phyloP scores from a whole-genome alignment of 2,329 filamentous ascomycete genomes.

The Pseudogymnoascus sp. region DNA sequence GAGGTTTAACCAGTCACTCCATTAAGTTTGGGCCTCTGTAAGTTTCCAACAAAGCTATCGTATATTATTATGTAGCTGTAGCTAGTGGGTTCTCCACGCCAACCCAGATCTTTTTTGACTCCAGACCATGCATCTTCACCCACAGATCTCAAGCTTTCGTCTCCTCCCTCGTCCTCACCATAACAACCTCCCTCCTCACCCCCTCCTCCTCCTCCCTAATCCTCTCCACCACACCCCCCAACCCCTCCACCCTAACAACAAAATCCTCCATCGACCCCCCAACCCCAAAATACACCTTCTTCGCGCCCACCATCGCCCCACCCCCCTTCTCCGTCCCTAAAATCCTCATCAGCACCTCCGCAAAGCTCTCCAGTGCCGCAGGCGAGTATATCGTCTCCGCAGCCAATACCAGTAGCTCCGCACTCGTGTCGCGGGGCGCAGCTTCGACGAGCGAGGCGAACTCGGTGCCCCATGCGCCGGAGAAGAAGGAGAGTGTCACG shows the following conservation, averaged over 20 bases:
- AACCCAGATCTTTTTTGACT: background rate
- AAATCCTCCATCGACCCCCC: conserved; percentile 76
- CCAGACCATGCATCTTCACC: background rate
- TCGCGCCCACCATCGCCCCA: conserved; percentile 60
- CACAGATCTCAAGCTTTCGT: background rate
- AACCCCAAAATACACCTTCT: conserved; percentile 77
- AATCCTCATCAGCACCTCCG: conserved; percentile 54
- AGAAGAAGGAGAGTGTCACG: conserved; percentile 59
- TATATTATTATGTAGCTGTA: background rate
- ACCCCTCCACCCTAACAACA: conserved; percentile 41
- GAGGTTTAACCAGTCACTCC: background rate
- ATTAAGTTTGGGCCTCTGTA: background rate
- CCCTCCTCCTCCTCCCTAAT: conserved; percentile 53
- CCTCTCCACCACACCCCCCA: conserved; percentile 41
- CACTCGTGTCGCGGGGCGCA: conserved; percentile 23
- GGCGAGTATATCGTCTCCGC: conserved; percentile 82
- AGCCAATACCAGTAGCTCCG: conserved; percentile 49
- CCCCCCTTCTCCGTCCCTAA: conserved; percentile 42
- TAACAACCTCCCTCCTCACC: conserved; percentile 53
- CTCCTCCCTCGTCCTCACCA: conserved; percentile 16
- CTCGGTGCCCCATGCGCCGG: conserved; percentile 63
- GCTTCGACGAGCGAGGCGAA: conserved; percentile 52
- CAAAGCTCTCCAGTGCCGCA: conserved; percentile 59
- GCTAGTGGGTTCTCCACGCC: background rate
- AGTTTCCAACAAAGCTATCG: background rate